Percentiles rank a stretch among this genome's conserved stretches.
phyloP scores from a whole-genome alignment of 208 protist genomes.

The Lotmaria passim region DNA sequence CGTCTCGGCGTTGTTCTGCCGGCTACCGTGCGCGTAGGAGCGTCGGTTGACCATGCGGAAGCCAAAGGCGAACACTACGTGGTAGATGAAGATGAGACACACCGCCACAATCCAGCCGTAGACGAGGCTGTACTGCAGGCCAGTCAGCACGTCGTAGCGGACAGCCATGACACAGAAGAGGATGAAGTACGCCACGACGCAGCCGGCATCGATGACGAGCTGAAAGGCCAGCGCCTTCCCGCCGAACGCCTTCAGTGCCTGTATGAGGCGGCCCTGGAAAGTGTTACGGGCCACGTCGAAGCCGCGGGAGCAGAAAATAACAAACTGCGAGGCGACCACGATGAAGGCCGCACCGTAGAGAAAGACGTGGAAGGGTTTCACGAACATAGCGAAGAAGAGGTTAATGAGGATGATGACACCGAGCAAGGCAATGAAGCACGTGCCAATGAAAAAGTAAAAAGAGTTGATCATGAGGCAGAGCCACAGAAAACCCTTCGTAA shows the following conservation, averaged over 20 bases:
- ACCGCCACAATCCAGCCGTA: constrained; percentile 73
- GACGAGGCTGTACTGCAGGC: constrained; percentile 67
- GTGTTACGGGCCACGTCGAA: constrained; percentile 65
- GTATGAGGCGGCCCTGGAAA: constrained; percentile 62
- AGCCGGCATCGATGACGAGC: constrained; percentile 35
- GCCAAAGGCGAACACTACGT: constrained; percentile 65
- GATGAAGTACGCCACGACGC: constrained; percentile 51
- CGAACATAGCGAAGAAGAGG: constrained; percentile 75
- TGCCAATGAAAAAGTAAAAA: constrained; percentile 64
- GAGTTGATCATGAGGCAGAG: constrained; percentile 63
- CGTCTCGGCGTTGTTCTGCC: constrained; percentile 54
- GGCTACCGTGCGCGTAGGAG: constrained; percentile 57
- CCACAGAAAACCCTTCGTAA: constrained; percentile 61
- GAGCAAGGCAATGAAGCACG: constrained; percentile 54
- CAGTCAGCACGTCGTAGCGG: constrained; percentile 49
- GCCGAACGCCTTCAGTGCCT: constrained; percentile 50
- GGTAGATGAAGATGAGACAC: constrained; percentile 62
- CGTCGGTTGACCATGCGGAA: constrained; percentile 38
- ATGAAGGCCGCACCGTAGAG: constrained; percentile 61
- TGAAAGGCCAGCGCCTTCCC: constrained; percentile 47
- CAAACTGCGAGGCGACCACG: constrained; percentile 48
- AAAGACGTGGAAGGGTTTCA: constrained; percentile 59
- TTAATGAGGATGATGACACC: constrained; percentile 44
- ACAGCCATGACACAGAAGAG: constrained; percentile 62
- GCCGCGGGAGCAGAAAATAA: constrained; percentile 63